Conservation (phyloP, 108 stramenopile species). For the Nitzschia sp. region DNA sequence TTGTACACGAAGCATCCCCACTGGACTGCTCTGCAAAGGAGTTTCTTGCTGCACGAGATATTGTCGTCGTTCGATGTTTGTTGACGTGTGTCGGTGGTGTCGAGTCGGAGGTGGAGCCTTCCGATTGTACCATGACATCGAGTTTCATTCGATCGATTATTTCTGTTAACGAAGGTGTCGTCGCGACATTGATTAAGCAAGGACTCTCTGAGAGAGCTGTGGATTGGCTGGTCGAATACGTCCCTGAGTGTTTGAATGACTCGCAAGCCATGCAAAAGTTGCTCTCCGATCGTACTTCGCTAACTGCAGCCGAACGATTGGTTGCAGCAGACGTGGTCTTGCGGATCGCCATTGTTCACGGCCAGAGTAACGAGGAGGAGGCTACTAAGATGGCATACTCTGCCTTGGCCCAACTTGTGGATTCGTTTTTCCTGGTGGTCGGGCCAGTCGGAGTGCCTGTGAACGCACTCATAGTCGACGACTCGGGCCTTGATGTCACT, state of each 20-base stretch:
- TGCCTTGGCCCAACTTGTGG: constrained; percentile 52
- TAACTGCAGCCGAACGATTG: constrained; percentile 61
- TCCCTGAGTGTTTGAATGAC: constrained; percentile 73
- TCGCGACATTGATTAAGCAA: constrained; percentile 62
- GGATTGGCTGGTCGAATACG: constrained; percentile 66
- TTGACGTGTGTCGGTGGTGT: constrained; percentile 35
- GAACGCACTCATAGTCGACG: constrained; percentile 47
- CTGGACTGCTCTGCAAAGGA: constrained; percentile 35
- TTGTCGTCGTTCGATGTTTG: constrained; percentile 57
- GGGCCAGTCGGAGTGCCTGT: constrained; percentile 81
- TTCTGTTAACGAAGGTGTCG: constrained; percentile 44
- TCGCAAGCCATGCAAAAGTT: constrained; percentile 37
- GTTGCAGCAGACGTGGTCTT: constrained; percentile 58
- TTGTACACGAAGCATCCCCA: constrained; percentile 26
- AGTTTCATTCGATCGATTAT: constrained; percentile 52
- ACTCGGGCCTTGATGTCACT: constrained; percentile 56
- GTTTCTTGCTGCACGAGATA: constrained; percentile 51
- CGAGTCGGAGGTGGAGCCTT: constrained; percentile 2
- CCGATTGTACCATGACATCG: constrained; percentile 49
- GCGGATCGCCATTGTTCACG: constrained; percentile 53
- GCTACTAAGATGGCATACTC: constrained; percentile 41
- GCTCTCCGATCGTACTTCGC: constrained; percentile 46
- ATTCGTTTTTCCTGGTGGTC: constrained; percentile 63
- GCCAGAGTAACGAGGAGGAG: constrained; percentile 39
- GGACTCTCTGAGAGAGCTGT: constrained; percentile 45